Base-by-base conservation (phyloP, 148 eudicot genomes). In the Rhododendron henanense region DNA sequence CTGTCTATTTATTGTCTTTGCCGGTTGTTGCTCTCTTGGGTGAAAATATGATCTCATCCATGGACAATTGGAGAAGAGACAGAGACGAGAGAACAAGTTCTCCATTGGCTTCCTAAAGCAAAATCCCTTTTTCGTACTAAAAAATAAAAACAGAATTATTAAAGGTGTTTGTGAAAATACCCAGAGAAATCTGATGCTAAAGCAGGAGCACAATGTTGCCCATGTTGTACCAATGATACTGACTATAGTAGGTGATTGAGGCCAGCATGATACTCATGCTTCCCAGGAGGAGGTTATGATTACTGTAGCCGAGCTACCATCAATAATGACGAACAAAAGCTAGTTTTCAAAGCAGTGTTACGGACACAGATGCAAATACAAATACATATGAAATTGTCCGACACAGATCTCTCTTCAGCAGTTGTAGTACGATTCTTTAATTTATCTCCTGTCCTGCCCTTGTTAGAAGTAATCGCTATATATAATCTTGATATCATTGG, bases 271-370 rank as follows among this genome's bases (percentile, higher is more conserved):
- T 47, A 33, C 76, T 41, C 84, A 82, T 61, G 39, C 4, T 63
- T 48, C 55, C 51, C 74, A 80, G 28, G 84, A 61, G 51, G 84
- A 82, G 74, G 50, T 47, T 61, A 63, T 63, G 76, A 82, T 82
- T 59, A 28, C 14, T 35, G 55, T 48, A 48, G 18, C 37, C 82
- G 25, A 78, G 28, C 48, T 45, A 44, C 31, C n/a, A 45, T 45
- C 3, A 47, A 78, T 23, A 47, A 41, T 78, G 57, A 19, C 31
- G 6, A 75, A 75, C 44, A 75, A 75, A 39, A 31, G 78, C 47
- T 37, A 37, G 16, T 35, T 19, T 75, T 16, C 7, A 6, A 82
- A 33, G 31, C 28, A 63, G 71, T 23, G 25, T 61, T 21, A 23
- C 0, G 11, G 69, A 61, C 69, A 61, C 21, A 16, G 4, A 15